These are phyloP conservation scores for Thyridium curvatum DNA, from an alignment of 2,329 filamentous ascomycete genomes.

Conservation along the genomic window DNA sequence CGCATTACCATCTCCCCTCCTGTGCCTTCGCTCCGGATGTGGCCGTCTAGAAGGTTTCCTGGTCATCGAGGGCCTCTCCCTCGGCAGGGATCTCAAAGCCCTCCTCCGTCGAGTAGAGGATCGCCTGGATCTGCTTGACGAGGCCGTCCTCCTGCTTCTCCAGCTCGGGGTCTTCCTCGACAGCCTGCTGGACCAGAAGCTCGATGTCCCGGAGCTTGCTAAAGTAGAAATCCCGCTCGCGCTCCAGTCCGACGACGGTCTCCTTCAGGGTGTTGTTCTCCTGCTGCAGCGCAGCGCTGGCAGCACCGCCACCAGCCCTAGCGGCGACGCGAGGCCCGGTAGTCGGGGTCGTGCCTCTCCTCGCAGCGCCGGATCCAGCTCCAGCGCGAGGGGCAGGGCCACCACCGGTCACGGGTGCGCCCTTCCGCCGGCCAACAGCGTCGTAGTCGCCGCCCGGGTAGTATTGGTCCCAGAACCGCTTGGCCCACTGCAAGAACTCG, in stretches of 20 bases:
- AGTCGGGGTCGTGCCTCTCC: constrained; percentile 58
- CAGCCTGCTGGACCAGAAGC: constrained; percentile 83
- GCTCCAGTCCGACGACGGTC: constrained; percentile 88
- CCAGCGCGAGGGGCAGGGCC: constrained; percentile 44
- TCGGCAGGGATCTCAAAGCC: constrained; percentile 87
- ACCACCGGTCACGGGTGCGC: constrained; percentile 36
- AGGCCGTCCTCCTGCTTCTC: constrained; percentile 91
- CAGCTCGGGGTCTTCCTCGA: constrained; percentile 85
- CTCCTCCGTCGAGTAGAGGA: constrained; percentile 94
- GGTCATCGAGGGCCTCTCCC: constrained; percentile 63
- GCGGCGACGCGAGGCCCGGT: constrained; percentile 41
- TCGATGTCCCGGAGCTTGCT: constrained; percentile 98
- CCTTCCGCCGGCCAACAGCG: constrained; percentile 78
- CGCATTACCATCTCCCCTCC: too few species aligned
- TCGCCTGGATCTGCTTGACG: constrained; percentile 92
- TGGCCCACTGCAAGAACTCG: constrained; percentile 96
- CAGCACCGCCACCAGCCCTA: constrained; percentile 50
- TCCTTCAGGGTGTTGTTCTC: constrained; percentile 91
- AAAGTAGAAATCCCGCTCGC: constrained; percentile 98
- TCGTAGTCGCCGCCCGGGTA: constrained; percentile 98
- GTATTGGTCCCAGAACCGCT: constrained; percentile 96
- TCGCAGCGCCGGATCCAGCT: constrained; percentile 38
- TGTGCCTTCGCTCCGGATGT: too few species aligned
- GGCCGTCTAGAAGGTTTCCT: constrained; percentile 65
- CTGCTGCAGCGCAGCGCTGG: constrained; percentile 66